Evolutionary conservation across 31 red algal genomes (phyloP).

Genomic region (Asparagopsis taxiformis): DNA sequence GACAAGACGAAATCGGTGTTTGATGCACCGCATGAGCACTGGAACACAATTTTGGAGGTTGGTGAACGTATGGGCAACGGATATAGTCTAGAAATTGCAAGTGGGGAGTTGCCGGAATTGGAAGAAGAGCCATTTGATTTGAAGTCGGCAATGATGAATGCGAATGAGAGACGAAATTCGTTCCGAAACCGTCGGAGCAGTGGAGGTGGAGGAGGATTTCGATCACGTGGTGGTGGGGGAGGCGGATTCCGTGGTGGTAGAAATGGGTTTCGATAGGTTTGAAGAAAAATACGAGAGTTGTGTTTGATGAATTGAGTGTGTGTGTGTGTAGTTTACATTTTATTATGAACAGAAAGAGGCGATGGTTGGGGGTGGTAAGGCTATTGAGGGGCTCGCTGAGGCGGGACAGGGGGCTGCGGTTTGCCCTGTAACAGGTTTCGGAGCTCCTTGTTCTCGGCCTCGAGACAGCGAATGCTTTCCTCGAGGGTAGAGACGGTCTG

Average conservation of each 20-base stretch:
- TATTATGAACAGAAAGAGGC: too few relatives aligned
- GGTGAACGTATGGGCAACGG: not conserved
- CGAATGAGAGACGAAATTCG: conserved; percentile 16
- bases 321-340: too few relatives aligned
- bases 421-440: conserved; percentile 32
- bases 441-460: conserved; percentile 59
- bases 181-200: conserved; percentile 1
- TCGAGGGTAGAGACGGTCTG: conserved; percentile 60
- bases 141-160: conserved; percentile 17
- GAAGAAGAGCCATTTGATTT: conserved; percentile 56
- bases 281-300: too few relatives aligned
- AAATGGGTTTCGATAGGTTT: conserved; percentile 7
- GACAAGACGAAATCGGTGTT: conserved; percentile 72
- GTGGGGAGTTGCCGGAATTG: conserved; percentile 43
- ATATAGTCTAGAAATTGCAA: not conserved
- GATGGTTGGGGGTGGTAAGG: too few relatives aligned
- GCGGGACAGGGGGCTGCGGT: not conserved
- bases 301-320: too few relatives aligned
- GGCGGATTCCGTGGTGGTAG: conserved; percentile 7
- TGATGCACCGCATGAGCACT: conserved; percentile 52
- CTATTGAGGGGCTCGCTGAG: not conserved
- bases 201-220: conserved; percentile 19
- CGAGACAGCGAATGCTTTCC: conserved; percentile 65
- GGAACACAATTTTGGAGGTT: conserved; percentile 8
- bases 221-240: not conserved